phyloP scores from a whole-genome alignment of 306 rosid species.

The Rubus idaeus region DNA sequence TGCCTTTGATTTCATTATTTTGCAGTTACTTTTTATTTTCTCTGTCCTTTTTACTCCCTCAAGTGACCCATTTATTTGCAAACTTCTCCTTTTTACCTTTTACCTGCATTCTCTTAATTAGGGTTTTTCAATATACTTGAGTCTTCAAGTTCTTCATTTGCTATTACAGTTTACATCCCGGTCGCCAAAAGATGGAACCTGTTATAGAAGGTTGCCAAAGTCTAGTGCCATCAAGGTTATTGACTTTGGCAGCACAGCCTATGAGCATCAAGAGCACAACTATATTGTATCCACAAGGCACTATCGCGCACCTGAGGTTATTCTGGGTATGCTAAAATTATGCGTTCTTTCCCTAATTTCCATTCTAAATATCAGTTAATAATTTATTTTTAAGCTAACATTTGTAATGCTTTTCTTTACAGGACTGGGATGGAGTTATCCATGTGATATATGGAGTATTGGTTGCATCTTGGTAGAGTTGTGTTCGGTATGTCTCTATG shows the following conservation, averaged over 20 bases:
- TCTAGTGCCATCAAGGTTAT: slow-evolving; percentile 82
- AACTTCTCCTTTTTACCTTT: background rate
- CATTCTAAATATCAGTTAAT: background rate
- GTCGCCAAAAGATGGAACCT: slow-evolving; percentile 48
- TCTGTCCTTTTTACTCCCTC: background rate
- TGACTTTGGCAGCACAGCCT: slow-evolving; percentile 85
- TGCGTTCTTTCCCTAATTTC: background rate
- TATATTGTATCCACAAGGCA: slow-evolving; percentile 85
- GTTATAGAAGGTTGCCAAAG: slow-evolving; percentile 71
- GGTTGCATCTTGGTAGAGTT: slow-evolving; percentile 82
- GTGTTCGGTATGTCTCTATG: slow-evolving; percentile 55
- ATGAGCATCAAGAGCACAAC: slow-evolving; percentile 66
- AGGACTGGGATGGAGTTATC: slow-evolving; percentile 91
- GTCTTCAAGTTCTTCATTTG: background rate
- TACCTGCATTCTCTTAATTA: background rate
- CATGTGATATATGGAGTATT: slow-evolving; percentile 85
- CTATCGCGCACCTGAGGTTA: slow-evolving; percentile 90
- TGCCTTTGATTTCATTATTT: background rate
- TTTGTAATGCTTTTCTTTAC: background rate
- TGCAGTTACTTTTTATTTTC: background rate
- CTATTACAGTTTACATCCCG: slow-evolving; percentile 52
- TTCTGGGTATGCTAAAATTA: slow-evolving; percentile 53
- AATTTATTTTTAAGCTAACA: background rate
- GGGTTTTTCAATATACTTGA: background rate
- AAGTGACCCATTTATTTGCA: background rate